A percentile compares a stretch with the other conserved stretches of the same genome.
phyloP scores from a whole-genome alignment of 495 filamentous ascomycete genomes.

The Tetracladium marchalianum region DNA sequence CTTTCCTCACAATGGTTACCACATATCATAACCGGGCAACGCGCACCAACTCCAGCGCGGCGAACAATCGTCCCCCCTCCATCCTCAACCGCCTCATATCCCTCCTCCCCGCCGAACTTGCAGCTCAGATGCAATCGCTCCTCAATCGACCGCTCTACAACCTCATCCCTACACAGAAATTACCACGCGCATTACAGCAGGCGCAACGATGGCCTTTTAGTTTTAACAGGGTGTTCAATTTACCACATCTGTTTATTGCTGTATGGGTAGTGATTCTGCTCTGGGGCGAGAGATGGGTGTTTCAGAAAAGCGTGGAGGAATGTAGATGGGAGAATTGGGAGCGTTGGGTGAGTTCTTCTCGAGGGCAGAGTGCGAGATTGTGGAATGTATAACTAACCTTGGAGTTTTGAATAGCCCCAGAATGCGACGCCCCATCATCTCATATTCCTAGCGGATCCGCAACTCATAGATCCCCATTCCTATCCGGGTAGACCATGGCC shows the following conservation, averaged over 20 bases:
- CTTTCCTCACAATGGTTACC: conserved; percentile 23
- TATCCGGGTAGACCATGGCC: conserved; percentile 93
- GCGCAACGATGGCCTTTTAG: conserved; percentile 7
- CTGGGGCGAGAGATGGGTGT: conserved; percentile 81
- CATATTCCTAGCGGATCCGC: conserved; percentile 89
- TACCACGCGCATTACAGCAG: conserved; percentile 5
- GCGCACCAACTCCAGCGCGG: conserved; percentile 7
- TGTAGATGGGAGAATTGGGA: conserved; percentile 88
- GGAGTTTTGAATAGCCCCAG: conserved; percentile 46
- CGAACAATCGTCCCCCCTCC: conserved; percentile 9
- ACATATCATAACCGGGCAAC: conserved; percentile 25
- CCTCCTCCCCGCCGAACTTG: conserved; percentile 5
- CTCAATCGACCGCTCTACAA: conserved; percentile 6
- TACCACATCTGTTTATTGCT: conserved; percentile 55
- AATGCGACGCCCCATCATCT: conserved; percentile 75
- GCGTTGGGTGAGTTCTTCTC: conserved; percentile 60
- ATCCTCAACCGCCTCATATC: conserved; percentile 11
- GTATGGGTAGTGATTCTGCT: conserved; percentile 72
- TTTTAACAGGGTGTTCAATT: conserved; percentile 31
- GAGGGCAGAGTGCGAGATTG: background rate
- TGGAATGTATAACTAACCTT: background rate
- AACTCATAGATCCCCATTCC: conserved; percentile 92
- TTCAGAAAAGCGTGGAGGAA: conserved; percentile 50
- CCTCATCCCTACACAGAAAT: conserved; percentile 2
- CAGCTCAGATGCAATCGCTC: conserved; percentile 12